Conservation (phyloP, 805 yeast genomes). For the Spathaspora girioi region DNA sequence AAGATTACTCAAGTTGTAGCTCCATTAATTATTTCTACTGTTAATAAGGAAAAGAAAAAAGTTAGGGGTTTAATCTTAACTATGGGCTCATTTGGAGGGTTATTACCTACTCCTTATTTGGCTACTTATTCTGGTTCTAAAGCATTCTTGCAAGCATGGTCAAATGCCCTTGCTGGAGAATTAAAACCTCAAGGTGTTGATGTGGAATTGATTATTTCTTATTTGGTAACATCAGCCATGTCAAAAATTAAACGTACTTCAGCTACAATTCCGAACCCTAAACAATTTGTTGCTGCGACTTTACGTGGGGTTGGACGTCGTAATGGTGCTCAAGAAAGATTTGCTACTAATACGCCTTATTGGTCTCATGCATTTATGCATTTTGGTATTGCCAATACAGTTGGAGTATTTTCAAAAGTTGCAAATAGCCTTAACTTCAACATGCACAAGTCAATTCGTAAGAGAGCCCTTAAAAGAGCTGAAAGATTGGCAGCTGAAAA, state of each 20-base stretch:
- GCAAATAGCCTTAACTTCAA: slow-evolving; percentile 66
- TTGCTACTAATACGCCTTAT: slow-evolving; percentile 82
- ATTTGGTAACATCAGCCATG: slow-evolving; percentile 93
- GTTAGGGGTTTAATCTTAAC: slow-evolving; percentile 77
- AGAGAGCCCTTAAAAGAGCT: slow-evolving; percentile 76
- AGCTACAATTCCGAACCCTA: slow-evolving; percentile 75
- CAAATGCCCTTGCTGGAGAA: slow-evolving; percentile 84
- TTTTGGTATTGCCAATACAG: slow-evolving; percentile 69
- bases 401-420: slow-evolving; percentile 74
- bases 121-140: slow-evolving; percentile 96
- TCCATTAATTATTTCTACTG: slow-evolving; percentile 62
- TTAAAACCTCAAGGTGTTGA: slow-evolving; percentile 66
- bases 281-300: slow-evolving; percentile 69
- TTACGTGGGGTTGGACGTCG: slow-evolving; percentile 73
- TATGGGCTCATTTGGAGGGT: slow-evolving; percentile 97
- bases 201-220: slow-evolving; percentile 81
- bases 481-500: slow-evolving; percentile 40
- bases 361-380: slow-evolving; percentile 94
- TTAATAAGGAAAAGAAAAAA: slow-evolving; percentile 34
- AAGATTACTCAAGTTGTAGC: slow-evolving; percentile 76
- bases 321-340: slow-evolving; percentile 90
- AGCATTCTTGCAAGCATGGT: slow-evolving; percentile 93
- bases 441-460: slow-evolving; percentile 79
- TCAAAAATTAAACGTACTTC: slow-evolving; percentile 84
- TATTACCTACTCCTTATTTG: slow-evolving; percentile 85